Percentiles rank a stretch among this genome's conserved stretches.
These are phyloP conservation scores for Trichosporon sp. DNA, from an alignment of 1,284 basidiomycete species.

Conservation along the genomic window DNA sequence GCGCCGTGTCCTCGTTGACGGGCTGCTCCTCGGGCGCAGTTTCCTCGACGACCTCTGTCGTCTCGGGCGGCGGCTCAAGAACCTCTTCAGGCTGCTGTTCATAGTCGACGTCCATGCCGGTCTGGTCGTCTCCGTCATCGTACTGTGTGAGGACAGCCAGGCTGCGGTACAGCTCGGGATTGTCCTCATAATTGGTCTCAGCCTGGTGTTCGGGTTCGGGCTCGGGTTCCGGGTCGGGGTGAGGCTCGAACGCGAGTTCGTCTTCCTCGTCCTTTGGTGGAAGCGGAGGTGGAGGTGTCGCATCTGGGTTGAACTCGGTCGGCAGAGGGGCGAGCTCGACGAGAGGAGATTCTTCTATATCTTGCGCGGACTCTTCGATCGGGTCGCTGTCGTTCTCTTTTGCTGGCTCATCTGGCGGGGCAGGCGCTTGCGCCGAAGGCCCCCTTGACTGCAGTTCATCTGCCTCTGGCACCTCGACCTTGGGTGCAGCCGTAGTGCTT, in stretches of 20 bases:
- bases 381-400: background rate
- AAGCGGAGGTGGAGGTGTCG: slow-evolving; percentile 16
- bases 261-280: slow-evolving; percentile 24
- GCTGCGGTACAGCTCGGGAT: slow-evolving; percentile 10
- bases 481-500: background rate
- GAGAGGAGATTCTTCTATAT: background rate
- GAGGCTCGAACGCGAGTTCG: slow-evolving; percentile 25
- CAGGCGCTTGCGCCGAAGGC: background rate
- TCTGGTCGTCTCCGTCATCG: background rate
- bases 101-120: slow-evolving; percentile 18
- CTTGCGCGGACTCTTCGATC: background rate
- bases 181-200: background rate
- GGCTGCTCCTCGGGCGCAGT: no score
- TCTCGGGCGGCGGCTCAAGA: background rate
- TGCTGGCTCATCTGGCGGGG: background rate
- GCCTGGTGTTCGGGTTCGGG: slow-evolving; percentile 5
- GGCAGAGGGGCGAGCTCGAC: slow-evolving; percentile 28
- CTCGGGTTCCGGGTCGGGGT: slow-evolving; percentile 16
- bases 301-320: slow-evolving; percentile 27
- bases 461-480: background rate
- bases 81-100: slow-evolving; percentile 5
- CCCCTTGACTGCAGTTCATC: background rate
- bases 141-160: slow-evolving; percentile 1
- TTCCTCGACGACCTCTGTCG: background rate
- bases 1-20: background rate